Evolutionary conservation across 257 asterid genomes (phyloP).

Genomic region (Solanum sitiens): DNA sequence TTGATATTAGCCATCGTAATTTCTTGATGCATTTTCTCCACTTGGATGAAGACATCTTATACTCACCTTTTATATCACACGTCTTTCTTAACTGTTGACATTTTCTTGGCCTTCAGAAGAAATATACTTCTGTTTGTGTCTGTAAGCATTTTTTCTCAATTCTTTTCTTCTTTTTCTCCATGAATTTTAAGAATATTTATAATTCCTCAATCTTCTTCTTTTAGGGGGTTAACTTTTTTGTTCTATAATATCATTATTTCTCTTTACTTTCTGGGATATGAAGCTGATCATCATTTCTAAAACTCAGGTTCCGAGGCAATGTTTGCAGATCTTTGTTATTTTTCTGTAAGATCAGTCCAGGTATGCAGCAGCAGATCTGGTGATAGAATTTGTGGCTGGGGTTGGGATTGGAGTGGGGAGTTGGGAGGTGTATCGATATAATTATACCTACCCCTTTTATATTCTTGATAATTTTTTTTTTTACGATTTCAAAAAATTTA

Average conservation of each 20-base stretch:
- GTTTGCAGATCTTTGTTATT: constrained; percentile 98
- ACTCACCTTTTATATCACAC: neutral
- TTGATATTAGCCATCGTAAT: neutral
- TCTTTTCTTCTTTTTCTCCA: neutral
- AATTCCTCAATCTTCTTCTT: neutral
- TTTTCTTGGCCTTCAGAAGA: neutral
- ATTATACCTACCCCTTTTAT: neutral
- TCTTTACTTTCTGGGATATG: constrained; percentile 6
- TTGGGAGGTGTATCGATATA: neutral
- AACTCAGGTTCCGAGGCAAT: constrained; percentile 96
- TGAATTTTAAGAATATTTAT: neutral
- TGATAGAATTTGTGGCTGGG: neutral
- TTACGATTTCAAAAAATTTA: neutral
- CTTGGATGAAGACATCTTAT: neutral
- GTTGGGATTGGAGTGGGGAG: neutral
- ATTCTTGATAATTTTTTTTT: neutral
- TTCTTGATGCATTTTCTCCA: neutral
- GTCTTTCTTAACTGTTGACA: neutral
- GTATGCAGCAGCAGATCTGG: constrained; percentile 21
- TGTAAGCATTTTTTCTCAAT: neutral
- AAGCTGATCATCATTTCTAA: constrained; percentile 41
- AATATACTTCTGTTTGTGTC: neutral
- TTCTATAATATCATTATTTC: neutral
- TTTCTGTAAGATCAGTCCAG: constrained; percentile 94
- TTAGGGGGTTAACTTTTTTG: neutral